Evolutionary conservation across 352 stramenopile species (phyloP).

Genomic region (Globisporangium paroecandrum): DNA sequence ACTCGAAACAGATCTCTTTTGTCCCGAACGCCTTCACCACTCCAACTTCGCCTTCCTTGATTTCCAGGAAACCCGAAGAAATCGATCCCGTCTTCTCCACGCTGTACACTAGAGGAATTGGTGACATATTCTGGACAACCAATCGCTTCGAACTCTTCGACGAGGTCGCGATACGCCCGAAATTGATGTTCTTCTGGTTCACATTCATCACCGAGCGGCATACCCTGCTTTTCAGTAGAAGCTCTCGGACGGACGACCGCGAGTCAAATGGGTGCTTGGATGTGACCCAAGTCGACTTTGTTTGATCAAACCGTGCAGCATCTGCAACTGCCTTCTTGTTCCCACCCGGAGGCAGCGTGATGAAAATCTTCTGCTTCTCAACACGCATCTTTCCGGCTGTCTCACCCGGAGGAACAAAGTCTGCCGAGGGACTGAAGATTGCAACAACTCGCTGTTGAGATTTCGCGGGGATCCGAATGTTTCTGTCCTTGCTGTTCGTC

Average conservation of each 20-base stretch:
- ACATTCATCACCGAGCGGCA: constrained; percentile 87
- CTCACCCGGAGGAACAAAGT: constrained; percentile 28
- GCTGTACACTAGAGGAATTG: constrained; percentile 80
- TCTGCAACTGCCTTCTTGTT: constrained; percentile 82
- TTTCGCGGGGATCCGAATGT: constrained; percentile 76
- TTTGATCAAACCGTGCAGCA: constrained; percentile 52
- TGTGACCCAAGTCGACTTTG: constrained; percentile 54
- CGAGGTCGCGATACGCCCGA: constrained; percentile 81
- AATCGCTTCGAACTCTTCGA: constrained; percentile 85
- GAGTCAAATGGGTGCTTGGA: constrained; percentile 84
- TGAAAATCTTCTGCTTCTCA: constrained; percentile 87
- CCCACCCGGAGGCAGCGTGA: constrained; percentile 77
- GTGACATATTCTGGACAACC: constrained; percentile 85
- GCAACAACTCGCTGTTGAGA: constrained; percentile 74
- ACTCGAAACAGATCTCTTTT: constrained; percentile 89
- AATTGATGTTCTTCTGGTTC: constrained; percentile 92
- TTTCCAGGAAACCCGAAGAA: constrained; percentile 85
- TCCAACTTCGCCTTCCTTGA: constrained; percentile 84
- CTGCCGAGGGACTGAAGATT: constrained; percentile 58
- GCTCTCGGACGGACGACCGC: constrained; percentile 68
- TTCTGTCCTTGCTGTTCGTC: constrained; percentile 66
- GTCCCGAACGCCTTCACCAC: constrained; percentile 87
- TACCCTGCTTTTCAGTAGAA: constrained; percentile 81
- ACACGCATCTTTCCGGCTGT: constrained; percentile 65
- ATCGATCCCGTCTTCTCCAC: constrained; percentile 90